Conservation (phyloP, 345 rosid genomes). For the Bruguiera gymnorhiza region DNA sequence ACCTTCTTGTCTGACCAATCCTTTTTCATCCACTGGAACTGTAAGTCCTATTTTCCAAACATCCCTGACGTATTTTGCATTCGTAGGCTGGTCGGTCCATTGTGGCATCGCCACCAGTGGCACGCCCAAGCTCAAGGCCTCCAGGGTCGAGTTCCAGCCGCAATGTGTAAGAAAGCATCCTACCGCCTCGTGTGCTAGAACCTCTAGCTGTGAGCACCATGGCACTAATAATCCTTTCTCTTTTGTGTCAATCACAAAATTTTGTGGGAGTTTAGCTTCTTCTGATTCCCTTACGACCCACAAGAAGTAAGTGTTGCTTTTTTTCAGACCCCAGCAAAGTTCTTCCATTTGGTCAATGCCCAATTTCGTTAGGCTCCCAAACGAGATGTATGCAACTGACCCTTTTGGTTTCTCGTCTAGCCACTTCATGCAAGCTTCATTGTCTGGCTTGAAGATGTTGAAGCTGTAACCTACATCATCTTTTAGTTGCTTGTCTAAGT, state of each 20-base stretch:
- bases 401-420: conserved; percentile 17
- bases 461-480: conserved; percentile 27
- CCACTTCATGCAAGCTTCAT: conserved; percentile 19
- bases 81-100: conserved; percentile 9
- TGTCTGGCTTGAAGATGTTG: conserved; percentile 24
- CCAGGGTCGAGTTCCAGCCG: conserved; percentile 16
- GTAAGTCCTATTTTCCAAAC: conserved; percentile 13
- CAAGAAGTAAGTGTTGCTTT: neutral
- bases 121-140: conserved; percentile 17
- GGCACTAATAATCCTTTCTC: conserved; percentile 3
- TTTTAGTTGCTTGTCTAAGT: conserved; percentile 31
- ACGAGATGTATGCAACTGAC: conserved; percentile 27
- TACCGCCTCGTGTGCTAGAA: conserved; percentile 6
- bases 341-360: conserved; percentile 21
- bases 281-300: conserved; percentile 21
- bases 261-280: conserved; percentile 4
- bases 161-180: conserved; percentile 19
- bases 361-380: conserved; percentile 16
- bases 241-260: neutral
- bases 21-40: conserved; percentile 1
- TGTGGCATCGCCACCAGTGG: conserved; percentile 20
- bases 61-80: conserved; percentile 8
- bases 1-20: conserved; percentile 2
- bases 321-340: conserved; percentile 18
- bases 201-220: conserved; percentile 19